Base-by-base conservation (phyloP, 2,329 filamentous ascomycete genomes). In the Elsinoe perseae region DNA sequence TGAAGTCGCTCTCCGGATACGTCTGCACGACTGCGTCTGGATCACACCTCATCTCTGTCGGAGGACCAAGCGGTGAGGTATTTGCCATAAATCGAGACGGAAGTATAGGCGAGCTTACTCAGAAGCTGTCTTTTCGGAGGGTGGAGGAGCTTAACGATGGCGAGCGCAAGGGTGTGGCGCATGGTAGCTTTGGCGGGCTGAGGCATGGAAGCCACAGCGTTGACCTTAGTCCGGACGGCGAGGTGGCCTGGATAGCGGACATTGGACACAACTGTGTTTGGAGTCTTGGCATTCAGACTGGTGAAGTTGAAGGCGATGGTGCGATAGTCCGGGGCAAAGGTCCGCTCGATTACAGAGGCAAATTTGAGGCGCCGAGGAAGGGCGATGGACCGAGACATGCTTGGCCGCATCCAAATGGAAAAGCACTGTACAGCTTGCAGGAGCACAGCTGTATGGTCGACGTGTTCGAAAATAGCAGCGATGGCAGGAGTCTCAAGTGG, bases 381-480 rank as follows among this genome's bases (percentile, higher is more conserved):
- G 63, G 66, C 23, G 68, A 70, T 56, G 68, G 68, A 14, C 68
- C 68, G 2, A 58, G 68, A 55, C 68, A 70, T 57, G 64, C 66
- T 1, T 68, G 64, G 64, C 67, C 68, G 4, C 67, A 69, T 57
- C 66, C 68, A 1, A 67, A 63, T 23, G 68, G 66, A 1, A 65
- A 61, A 38, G 59, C 68, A 2, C 50, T 70, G 18, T 70, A 70
- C 57, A 62, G 61, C 32, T 42, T 70, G 53, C 67, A 70, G 54
- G 68, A 70, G 61, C 68, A 70, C 56, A 68, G 64, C 32, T 68
- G 68, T 56, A 68, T 68, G 58, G 67, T 70, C 1, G 68, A 69
- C 57, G 59, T 67, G 2, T 68, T 69, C 43, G 44, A 61, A 6
- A 59, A 69, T 6, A 60, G 59, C 6, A 55, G 60, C 1, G 64